Evolutionary conservation across 345 rosid genomes (phyloP).

Genomic region (Populus alba): DNA sequence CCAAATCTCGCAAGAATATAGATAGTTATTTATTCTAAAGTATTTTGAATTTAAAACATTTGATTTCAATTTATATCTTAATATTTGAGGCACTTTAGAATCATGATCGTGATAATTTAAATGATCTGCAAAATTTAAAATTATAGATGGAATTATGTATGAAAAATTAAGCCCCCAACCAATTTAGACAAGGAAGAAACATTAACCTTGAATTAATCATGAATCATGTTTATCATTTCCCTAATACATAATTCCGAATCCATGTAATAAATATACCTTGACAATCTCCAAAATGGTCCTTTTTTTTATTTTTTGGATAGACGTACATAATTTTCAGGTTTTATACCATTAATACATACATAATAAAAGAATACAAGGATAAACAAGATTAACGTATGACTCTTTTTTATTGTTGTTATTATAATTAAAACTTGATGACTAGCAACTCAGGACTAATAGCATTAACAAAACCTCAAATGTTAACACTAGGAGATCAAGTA

Average conservation of each 20-base stretch:
- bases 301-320: no score
- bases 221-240: no score
- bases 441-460: no score
- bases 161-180: background rate
- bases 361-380: no score
- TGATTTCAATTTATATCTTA: background rate
- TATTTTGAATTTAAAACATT: background rate
- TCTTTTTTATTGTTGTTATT: no score
- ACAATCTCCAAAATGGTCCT: slow-evolving; percentile 65
- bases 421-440: no score
- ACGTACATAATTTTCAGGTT: no score
- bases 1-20: background rate
- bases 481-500: no score
- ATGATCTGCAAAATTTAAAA: background rate
- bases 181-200: background rate
- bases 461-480: no score
- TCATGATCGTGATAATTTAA: background rate
- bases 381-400: no score
- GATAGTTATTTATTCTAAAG: no score
- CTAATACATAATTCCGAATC: background rate
- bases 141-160: background rate
- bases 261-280: slow-evolving; percentile 33
- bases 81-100: background rate
- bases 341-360: no score
- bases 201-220: background rate